Base-by-base conservation (phyloP, 495 filamentous ascomycete genomes). In the Parmelia sp. region DNA sequence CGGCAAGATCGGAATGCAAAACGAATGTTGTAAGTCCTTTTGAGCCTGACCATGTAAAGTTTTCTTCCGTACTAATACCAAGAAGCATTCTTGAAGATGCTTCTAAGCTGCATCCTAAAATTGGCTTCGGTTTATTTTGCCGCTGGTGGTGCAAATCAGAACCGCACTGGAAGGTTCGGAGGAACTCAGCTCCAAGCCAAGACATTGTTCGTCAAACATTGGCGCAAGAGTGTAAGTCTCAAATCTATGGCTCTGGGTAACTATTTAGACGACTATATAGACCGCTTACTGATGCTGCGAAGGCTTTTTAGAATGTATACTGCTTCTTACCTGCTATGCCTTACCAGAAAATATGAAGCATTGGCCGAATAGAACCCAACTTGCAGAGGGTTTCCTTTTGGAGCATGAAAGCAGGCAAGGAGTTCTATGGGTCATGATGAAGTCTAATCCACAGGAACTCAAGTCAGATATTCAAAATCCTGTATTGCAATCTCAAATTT, bases 261-360 rank as follows among this genome's bases (percentile, higher is more conserved):
- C 25, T 3, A 25, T 11, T 17, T 35, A 31, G 53, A 31, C 53
- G 15, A 56, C n/a, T n/a, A 37, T 17, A 61, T 60, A 15, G 23
- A 60, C 29, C 36, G 15, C 14, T 27, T 36, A 19, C 11, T 56
- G 11, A 56, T 56, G 7, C 25, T 31, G 33, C 33, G 42, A 56
- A 61, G 59, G 59, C 44, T 47, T 49, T 61, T 21, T 61, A n/a
- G 59, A 61, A 44, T 61, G 42, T 45, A 42, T n/a, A 1, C 14
- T 61, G 27, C 27, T 1, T 47, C 51, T 61, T 17, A 31, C 9
- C 59, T 61, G 59, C 40, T 47, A 61, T 47, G 33, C 31, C 44
- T 47, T 61, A 49, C 36, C 36, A 61, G 36, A 44, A 21, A n/a
- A 61, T 15, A 47, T 31, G 37, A 42, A 31, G 6, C 21, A 51